A percentile compares a stretch with the other conserved stretches of the same genome.
Conservation (phyloP, 208 protist genomes). For the Angomonas deanei region DNA sequence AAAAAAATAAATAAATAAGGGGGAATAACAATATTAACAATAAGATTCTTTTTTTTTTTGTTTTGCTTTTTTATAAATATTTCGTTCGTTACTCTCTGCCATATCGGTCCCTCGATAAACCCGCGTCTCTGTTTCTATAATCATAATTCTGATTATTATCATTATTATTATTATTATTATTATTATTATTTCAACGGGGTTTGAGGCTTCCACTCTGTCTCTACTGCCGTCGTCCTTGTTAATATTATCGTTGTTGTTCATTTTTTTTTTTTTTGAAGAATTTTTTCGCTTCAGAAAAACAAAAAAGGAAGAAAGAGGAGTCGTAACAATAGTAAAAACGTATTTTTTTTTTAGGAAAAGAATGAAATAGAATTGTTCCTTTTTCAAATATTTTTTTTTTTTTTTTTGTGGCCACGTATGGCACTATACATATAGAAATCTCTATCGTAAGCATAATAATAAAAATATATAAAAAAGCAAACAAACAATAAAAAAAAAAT, state of each 20-base stretch:
- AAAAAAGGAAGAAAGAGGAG: no score
- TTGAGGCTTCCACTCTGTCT: no score
- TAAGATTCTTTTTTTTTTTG: not conserved
- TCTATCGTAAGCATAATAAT: not conserved
- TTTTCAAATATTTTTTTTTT: not conserved
- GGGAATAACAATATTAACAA: not conserved
- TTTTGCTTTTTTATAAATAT: not conserved
- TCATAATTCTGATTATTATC: not conserved
- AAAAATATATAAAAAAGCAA: not conserved
- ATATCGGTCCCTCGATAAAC: not conserved
- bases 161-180: conserved; percentile 12
- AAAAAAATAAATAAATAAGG: not conserved
- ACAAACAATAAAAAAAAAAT: conserved; percentile 5
- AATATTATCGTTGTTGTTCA: no score
- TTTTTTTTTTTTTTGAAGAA: no score
- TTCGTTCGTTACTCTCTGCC: not conserved
- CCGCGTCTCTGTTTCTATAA: not conserved
- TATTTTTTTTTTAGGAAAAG: no score
- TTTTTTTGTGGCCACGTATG: not conserved
- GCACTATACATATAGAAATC: not conserved
- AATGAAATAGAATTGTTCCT: no score
- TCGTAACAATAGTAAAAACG: no score
- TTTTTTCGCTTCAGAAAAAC: no score
- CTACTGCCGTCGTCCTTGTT: no score
- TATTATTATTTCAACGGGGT: no score